These are phyloP conservation scores for Panaeolus papilionaceus DNA, from an alignment of 768 basidiomycete genomes.

Conservation along the genomic window DNA sequence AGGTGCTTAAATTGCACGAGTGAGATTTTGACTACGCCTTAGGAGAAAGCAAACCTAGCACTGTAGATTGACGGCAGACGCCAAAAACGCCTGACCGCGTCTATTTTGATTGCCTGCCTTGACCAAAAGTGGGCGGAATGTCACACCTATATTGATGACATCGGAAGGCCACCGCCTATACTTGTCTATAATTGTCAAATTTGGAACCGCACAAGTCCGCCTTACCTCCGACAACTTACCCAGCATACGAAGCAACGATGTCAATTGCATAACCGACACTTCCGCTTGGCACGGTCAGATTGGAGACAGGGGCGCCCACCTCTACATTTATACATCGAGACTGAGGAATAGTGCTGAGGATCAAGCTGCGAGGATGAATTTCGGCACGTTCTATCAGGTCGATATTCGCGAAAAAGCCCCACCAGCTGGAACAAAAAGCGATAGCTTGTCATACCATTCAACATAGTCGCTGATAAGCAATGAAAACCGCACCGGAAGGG, in stretches of 20 bases:
- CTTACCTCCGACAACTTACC: constrained; percentile 4
- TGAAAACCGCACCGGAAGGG: constrained; percentile 3
- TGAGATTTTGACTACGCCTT: too few relatives aligned
- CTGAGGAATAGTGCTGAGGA: background rate
- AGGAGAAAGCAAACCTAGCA: background rate
- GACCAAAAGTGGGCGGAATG: background rate
- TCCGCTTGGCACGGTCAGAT: background rate
- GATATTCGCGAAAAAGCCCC: background rate
- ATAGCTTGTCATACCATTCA: background rate
- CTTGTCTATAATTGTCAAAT: constrained; percentile 1
- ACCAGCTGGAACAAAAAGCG: background rate
- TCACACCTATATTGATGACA: background rate
- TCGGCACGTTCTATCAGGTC: background rate
- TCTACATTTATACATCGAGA: too few relatives aligned
- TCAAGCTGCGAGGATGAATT: background rate
- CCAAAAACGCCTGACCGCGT: background rate
- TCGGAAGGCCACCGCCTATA: background rate
- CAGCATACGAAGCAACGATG: background rate
- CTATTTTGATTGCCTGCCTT: background rate
- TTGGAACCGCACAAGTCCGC: constrained; percentile 10
- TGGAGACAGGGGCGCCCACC: too few relatives aligned
- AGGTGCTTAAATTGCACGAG: too few relatives aligned
- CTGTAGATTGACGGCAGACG: background rate
- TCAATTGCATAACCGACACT: background rate
- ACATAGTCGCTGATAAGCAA: constrained; percentile 4